phyloP scores from a whole-genome alignment of 495 filamentous ascomycete genomes.

The Neurospora cerealis region DNA sequence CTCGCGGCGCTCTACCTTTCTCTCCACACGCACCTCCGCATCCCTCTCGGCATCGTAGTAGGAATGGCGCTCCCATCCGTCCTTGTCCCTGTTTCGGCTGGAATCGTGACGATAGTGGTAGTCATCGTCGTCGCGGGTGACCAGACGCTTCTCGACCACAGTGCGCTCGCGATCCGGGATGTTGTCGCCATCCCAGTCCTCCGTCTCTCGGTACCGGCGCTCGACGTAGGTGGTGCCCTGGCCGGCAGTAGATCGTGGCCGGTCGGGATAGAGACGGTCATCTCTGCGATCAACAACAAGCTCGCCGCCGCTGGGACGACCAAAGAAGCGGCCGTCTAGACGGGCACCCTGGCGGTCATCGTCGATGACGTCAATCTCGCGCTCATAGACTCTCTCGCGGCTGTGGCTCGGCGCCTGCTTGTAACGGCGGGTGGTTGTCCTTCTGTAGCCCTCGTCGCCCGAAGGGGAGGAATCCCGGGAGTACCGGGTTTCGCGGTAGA shows the following conservation, averaged over 20 bases:
- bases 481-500: conserved; percentile 39
- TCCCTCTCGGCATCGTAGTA: conserved; percentile 31
- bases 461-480: conserved; percentile 35
- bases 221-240: conserved; percentile 28
- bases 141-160: conserved; percentile 18
- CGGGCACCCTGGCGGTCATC: conserved; percentile 37
- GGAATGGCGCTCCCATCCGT: conserved; percentile 32
- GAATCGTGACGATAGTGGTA: conserved; percentile 12
- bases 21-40: conserved; percentile 34
- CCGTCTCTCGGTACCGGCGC: conserved; percentile 36
- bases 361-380: conserved; percentile 36
- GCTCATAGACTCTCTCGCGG: conserved; percentile 28
- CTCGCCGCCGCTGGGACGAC: conserved; percentile 25
- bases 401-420: conserved; percentile 36
- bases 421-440: conserved; percentile 46
- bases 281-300: conserved; percentile 39
- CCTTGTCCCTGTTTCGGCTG: conserved; percentile 13
- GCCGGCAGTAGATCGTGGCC: conserved; percentile 34
- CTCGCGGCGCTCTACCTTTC: conserved; percentile 31
- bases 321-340: conserved; percentile 10
- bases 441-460: conserved; percentile 37
- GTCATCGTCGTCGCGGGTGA: conserved; percentile 23
- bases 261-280: conserved; percentile 36
- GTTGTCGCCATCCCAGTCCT: conserved; percentile 24
- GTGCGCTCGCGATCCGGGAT: conserved; percentile 13